These are phyloP conservation scores for Ceratobasidium sp. DNA, from an alignment of 1,284 basidiomycete genomes.

Conservation along the genomic window DNA sequence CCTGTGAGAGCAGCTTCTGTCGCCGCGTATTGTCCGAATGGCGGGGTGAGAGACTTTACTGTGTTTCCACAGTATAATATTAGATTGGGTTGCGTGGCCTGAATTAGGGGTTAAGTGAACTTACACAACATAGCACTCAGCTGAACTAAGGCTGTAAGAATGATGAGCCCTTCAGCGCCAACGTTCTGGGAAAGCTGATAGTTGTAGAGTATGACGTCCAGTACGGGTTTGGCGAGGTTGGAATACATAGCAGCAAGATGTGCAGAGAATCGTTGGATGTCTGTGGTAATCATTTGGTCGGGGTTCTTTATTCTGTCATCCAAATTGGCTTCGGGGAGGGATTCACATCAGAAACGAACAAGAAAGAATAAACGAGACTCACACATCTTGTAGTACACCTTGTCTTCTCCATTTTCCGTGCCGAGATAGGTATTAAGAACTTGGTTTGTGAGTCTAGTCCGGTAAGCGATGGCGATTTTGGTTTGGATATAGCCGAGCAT, in stretches of 20 bases:
- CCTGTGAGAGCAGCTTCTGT: constrained; percentile 88
- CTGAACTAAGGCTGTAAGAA: constrained; percentile 88
- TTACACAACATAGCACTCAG: constrained; percentile 75
- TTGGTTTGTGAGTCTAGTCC: constrained; percentile 86
- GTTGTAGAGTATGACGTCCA: constrained; percentile 96
- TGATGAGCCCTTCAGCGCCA: constrained; percentile 90
- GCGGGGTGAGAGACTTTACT: constrained; percentile 91
- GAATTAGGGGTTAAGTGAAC: constrained; percentile 5
- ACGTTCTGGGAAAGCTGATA: constrained; percentile 95
- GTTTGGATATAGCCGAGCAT: constrained; percentile 95
- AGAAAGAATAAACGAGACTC: constrained; percentile 50
- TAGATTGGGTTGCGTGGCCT: not conserved
- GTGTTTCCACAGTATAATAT: constrained; percentile 30
- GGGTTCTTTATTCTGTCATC: constrained; percentile 97
- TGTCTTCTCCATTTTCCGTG: constrained; percentile 69
- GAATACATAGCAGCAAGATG: constrained; percentile 95
- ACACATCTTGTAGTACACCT: constrained; percentile 94
- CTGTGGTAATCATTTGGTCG: constrained; percentile 96
- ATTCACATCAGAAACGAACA: constrained; percentile 31
- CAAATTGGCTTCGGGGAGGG: constrained; percentile 71
- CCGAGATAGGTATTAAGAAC: constrained; percentile 89
- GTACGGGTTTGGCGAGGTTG: constrained; percentile 90
- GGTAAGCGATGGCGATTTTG: constrained; percentile 92
- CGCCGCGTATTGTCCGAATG: constrained; percentile 92
- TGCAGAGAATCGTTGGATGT: constrained; percentile 92